phyloP scores from a whole-genome alignment of 1,284 basidiomycete species.

The Marasmius oreades region DNA sequence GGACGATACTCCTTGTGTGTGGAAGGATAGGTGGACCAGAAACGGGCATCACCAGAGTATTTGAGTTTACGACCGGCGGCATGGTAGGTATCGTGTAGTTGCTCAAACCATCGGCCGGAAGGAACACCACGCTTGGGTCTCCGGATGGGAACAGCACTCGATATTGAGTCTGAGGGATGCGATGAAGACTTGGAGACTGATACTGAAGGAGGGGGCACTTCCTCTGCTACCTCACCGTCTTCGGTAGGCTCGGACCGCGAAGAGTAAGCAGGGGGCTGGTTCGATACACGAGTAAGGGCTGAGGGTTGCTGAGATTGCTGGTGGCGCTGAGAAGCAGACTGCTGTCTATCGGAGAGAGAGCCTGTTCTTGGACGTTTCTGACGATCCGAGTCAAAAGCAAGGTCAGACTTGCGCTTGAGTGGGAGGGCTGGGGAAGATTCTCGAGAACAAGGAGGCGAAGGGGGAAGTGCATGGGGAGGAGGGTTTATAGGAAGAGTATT shows the following conservation, averaged over 20 bases:
- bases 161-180: slow-evolving; percentile 28
- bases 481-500: slow-evolving; percentile 45
- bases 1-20: slow-evolving; percentile 61
- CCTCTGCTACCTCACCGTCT: slow-evolving; percentile 55
- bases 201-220: slow-evolving; percentile 20
- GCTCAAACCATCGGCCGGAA: slow-evolving; percentile 42
- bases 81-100: slow-evolving; percentile 62
- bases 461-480: slow-evolving; percentile 60
- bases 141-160: slow-evolving; percentile 55
- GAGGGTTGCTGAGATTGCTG: slow-evolving; percentile 22
- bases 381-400: slow-evolving; percentile 39
- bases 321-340: slow-evolving; percentile 23
- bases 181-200: slow-evolving; percentile 25
- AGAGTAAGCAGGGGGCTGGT: slow-evolving; percentile 25
- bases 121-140: slow-evolving; percentile 57
- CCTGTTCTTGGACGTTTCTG: slow-evolving; percentile 55
- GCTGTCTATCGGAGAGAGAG: slow-evolving; percentile 33
- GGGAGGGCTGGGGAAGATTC: slow-evolving; percentile 53
- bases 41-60: slow-evolving; percentile 71
- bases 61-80: slow-evolving; percentile 62
- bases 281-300: slow-evolving; percentile 23
- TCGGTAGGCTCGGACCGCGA: slow-evolving; percentile 50
- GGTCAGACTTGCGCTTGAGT: slow-evolving; percentile 60
- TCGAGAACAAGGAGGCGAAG: slow-evolving; percentile 65
- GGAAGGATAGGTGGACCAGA: slow-evolving; percentile 66